These are phyloP conservation scores for Myxozyma melibiosi DNA, from an alignment of 805 yeast genomes.

Conservation along the genomic window DNA sequence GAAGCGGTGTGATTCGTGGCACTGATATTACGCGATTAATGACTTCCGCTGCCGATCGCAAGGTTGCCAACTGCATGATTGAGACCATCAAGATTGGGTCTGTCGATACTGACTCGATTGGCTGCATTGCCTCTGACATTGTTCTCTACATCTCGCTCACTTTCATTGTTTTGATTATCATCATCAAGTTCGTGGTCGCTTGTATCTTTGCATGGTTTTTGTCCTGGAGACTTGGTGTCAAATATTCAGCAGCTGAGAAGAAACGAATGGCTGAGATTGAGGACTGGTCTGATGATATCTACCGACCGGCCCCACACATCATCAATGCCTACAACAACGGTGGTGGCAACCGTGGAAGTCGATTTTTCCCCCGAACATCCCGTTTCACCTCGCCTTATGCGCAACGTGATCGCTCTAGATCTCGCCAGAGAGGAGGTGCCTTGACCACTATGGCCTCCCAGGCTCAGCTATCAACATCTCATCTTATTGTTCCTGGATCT, in stretches of 20 bases:
- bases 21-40: constrained; percentile 78
- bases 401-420: constrained; percentile 24
- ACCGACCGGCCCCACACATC: constrained; percentile 52
- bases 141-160: constrained; percentile 80
- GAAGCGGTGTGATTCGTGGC: constrained; percentile 62
- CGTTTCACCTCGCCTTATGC: constrained; percentile 31
- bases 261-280: constrained; percentile 71
- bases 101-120: constrained; percentile 85
- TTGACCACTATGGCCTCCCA: constrained; percentile 36
- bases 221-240: constrained; percentile 76
- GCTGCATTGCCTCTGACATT: constrained; percentile 87
- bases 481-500: constrained; percentile 34
- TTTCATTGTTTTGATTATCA: constrained; percentile 79
- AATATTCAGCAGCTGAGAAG: constrained; percentile 56
- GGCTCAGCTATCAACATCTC: constrained; percentile 34
- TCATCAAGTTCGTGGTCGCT: constrained; percentile 78
- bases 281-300: constrained; percentile 76
- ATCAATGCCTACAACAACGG: constrained; percentile 28
- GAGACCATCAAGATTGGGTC: constrained; percentile 89
- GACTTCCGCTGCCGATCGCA: constrained; percentile 64
- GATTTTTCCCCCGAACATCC: constrained; percentile 34
- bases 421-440: constrained; percentile 17
- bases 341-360: constrained; percentile 20
- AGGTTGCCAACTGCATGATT: constrained; percentile 75
- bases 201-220: constrained; percentile 86